Conservation (phyloP, 78 protist genomes). For the Goniomonas avonlea region DNA sequence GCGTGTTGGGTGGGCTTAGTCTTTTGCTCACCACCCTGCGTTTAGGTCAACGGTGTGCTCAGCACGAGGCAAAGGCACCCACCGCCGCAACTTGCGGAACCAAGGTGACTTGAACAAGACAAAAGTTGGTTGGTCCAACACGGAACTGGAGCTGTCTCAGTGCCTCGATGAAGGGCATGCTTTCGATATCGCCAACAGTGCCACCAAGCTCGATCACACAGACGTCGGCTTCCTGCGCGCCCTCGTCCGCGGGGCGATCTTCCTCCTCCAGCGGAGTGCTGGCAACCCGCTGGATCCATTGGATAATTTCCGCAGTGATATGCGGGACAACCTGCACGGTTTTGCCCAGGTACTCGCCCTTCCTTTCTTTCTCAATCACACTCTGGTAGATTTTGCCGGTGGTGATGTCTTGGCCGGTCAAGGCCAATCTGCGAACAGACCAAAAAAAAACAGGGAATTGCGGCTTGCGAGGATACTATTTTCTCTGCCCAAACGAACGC, state of each 20-base stretch:
- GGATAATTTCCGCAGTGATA: constrained; percentile 74
- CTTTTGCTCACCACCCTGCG: constrained; percentile 81
- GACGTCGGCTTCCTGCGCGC: constrained; percentile 65
- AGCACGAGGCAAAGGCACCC: neutral
- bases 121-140: constrained; percentile 71
- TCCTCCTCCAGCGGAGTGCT: constrained; percentile 55
- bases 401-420: constrained; percentile 91
- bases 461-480: too few relatives aligned
- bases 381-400: constrained; percentile 91
- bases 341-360: constrained; percentile 93
- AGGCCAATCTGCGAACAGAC: too few relatives aligned
- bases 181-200: constrained; percentile 93
- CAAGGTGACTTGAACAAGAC: constrained; percentile 48
- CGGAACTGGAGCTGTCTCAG: constrained; percentile 84
- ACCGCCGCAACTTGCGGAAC: too few relatives aligned
- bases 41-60: neutral
- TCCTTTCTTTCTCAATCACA: constrained; percentile 81
- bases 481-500: too few relatives aligned
- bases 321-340: constrained; percentile 98
- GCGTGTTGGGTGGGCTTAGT: constrained; percentile 94
- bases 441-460: too few relatives aligned
- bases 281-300: constrained; percentile 88
- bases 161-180: constrained; percentile 94
- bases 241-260: neutral
- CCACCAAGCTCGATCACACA: constrained; percentile 91